Percentiles rank a stretch among this genome's conserved stretches.
phyloP scores from a whole-genome alignment of 192 early-diverging fungal species.

The Coemansia sp. region DNA sequence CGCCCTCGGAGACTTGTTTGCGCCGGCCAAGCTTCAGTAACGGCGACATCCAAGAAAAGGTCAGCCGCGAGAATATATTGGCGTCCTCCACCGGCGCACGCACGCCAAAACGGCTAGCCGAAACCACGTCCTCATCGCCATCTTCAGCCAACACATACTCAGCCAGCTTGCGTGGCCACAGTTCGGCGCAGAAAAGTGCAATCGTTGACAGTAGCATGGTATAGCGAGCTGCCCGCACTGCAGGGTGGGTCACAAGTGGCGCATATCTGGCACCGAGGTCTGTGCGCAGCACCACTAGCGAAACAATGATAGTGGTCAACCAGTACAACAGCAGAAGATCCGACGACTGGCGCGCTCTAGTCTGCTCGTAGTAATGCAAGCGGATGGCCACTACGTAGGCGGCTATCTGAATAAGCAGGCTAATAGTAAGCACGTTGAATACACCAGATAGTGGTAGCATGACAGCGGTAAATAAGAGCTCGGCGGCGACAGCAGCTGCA shows the following conservation, averaged over 20 bases:
- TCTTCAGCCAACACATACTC: slow-evolving; percentile 18
- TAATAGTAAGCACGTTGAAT: slow-evolving; percentile 11
- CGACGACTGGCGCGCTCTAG: slow-evolving; percentile 13
- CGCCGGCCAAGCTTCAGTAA: slow-evolving; percentile 74
- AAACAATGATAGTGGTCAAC: slow-evolving; percentile 2
- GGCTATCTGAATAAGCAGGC: slow-evolving; percentile 14
- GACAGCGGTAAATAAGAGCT: background rate
- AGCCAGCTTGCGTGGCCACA: slow-evolving; percentile 18
- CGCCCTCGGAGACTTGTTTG: slow-evolving; percentile 69
- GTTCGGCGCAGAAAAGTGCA: slow-evolving; percentile 21
- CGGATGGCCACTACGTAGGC: slow-evolving; percentile 5
- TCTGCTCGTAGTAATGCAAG: slow-evolving; percentile 31
- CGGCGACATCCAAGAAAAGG: slow-evolving; percentile 86
- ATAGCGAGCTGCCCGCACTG: slow-evolving; percentile 6
- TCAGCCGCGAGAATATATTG: slow-evolving; percentile 77
- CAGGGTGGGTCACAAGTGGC: background rate
- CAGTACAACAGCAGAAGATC: slow-evolving; percentile 31
- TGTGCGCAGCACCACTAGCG: slow-evolving; percentile 24
- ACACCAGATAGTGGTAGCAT: background rate
- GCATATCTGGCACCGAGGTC: background rate
- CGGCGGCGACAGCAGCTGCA: background rate
- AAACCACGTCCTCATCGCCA: background rate
- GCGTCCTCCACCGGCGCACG: slow-evolving; percentile 70
- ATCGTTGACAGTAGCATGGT: slow-evolving; percentile 8
- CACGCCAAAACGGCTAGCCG: slow-evolving; percentile 7